phyloP scores from a whole-genome alignment of 208 protist species.

The Crithidia acanthocephali region DNA sequence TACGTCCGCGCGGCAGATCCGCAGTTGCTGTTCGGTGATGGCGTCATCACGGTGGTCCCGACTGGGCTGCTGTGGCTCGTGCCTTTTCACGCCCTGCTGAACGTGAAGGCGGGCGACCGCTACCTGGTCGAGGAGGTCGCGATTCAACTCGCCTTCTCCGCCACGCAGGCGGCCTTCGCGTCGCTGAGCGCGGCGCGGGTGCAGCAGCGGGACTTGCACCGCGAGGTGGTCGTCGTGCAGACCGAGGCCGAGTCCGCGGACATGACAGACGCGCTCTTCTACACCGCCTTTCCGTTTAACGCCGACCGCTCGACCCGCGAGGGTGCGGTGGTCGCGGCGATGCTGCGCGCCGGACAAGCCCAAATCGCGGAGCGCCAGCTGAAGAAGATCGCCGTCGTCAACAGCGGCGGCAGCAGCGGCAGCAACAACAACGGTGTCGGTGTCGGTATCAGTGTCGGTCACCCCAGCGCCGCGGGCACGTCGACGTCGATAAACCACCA shows the following conservation, averaged over 20 bases:
- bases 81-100: constrained; percentile 90
- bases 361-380: constrained; percentile 23
- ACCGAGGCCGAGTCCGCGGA: constrained; percentile 32
- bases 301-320: constrained; percentile 64
- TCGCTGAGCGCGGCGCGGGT: constrained; percentile 66
- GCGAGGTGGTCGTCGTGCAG: constrained; percentile 73
- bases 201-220: constrained; percentile 58
- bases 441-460: background rate
- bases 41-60: constrained; percentile 86
- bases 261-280: constrained; percentile 23
- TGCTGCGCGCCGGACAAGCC: constrained; percentile 33
- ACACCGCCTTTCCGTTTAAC: constrained; percentile 66
- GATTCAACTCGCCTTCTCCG: constrained; percentile 84
- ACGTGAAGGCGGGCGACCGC: constrained; percentile 48
- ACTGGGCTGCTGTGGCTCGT: constrained; percentile 76
- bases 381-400: background rate
- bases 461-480: no score
- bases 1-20: constrained; percentile 75
- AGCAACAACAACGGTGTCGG: background rate
- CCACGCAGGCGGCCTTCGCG: constrained; percentile 78
- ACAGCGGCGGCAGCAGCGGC: background rate
- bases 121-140: constrained; percentile 87
- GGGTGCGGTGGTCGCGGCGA: constrained; percentile 49
- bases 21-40: constrained; percentile 46
- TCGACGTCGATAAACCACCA: no score